Conservation (phyloP, 257 asterid species). For the Solanum sparsipilum region DNA sequence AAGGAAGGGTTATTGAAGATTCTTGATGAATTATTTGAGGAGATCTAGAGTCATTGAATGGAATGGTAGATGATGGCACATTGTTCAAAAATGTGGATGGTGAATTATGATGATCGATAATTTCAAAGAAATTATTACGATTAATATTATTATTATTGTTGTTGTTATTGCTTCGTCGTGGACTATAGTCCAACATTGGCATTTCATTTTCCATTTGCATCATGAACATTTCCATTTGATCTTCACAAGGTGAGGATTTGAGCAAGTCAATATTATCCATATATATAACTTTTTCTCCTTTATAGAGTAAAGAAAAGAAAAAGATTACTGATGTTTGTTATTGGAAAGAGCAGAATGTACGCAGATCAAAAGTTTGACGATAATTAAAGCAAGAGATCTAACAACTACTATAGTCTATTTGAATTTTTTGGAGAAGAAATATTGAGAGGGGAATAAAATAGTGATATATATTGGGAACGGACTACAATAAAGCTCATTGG, state of each 20-base stretch:
- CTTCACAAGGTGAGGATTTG: conserved; percentile 38
- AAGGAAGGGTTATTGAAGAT: not conserved
- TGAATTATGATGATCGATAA: conserved; percentile 4
- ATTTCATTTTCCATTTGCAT: conserved; percentile 48
- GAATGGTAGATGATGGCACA: conserved; percentile 16
- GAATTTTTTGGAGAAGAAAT: not conserved
- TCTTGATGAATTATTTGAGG: not conserved
- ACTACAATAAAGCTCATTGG: not conserved
- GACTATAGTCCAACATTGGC: not conserved
- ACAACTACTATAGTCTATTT: not conserved
- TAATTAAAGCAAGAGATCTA: not conserved
- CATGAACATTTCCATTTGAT: conserved; percentile 55
- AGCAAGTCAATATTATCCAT: conserved; percentile 56
- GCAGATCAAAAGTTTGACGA: conserved; percentile 48
- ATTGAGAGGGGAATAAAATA: not conserved
- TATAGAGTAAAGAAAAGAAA: not conserved
- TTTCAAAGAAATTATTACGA: not conserved
- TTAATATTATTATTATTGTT: not conserved
- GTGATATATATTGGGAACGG: not conserved
- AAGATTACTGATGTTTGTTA: not conserved
- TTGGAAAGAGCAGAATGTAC: not conserved
- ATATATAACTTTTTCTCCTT: not conserved
- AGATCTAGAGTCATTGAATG: conserved; percentile 11
- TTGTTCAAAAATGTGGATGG: not conserved
- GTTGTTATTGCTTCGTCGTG: not conserved